phyloP scores from a whole-genome alignment of 495 filamentous ascomycete genomes.

The Penicillium verhagenii region DNA sequence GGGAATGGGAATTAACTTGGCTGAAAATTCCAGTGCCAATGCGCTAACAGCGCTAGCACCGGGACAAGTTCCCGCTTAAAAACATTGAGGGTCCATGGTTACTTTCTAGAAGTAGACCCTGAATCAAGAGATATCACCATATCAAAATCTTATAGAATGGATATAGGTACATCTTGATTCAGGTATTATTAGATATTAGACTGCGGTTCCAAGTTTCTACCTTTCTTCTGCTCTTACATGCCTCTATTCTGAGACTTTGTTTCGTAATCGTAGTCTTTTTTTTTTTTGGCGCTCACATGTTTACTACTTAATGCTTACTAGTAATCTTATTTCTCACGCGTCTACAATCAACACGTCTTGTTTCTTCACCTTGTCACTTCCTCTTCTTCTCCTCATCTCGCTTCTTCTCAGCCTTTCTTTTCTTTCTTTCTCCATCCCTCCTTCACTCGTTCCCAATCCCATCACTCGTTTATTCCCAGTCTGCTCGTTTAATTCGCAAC shows the following conservation, averaged over 20 bases:
- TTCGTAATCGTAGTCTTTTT: too few relatives aligned
- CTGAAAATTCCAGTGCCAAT: constrained; percentile 1
- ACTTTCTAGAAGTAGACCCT: neutral
- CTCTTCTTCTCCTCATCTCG: neutral
- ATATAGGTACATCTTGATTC: constrained; percentile 6
- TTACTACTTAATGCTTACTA: neutral
- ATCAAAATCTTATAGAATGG: neutral
- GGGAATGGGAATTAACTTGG: neutral
- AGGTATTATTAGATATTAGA: constrained; percentile 24
- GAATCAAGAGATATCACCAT: neutral
- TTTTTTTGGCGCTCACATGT: too few relatives aligned
- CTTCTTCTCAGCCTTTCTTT: neutral
- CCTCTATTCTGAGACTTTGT: neutral
- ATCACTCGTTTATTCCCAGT: constrained; percentile 1
- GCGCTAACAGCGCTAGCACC: neutral
- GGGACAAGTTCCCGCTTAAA: neutral
- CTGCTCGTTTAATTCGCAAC: constrained; percentile 1
- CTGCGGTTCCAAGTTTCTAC: neutral
- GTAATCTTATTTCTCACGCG: too few relatives aligned
- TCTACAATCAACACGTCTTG: too few relatives aligned
- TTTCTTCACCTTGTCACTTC: too few relatives aligned
- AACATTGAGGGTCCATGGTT: neutral
- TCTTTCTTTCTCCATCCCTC: neutral
- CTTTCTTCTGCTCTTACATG: neutral
- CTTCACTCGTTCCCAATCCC: neutral